A percentile compares a stretch with the other conserved stretches of the same genome.
Evolutionary conservation across 129 eudicot species (phyloP).

Genomic region (Flaveria brownii): DNA sequence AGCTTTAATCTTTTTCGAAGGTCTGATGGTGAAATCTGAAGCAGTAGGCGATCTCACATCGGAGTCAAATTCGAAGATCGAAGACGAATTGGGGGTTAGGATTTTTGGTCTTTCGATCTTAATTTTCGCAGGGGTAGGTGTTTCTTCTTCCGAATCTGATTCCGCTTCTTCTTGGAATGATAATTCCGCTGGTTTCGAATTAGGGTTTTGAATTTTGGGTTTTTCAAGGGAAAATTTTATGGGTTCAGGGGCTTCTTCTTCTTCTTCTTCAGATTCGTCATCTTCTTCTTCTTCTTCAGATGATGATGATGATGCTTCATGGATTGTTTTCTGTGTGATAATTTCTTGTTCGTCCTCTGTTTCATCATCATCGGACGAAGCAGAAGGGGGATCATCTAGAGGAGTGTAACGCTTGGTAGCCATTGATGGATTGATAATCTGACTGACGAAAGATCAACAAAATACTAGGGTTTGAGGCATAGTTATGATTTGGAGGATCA

Average conservation of each 20-base stretch:
- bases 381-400: conserved; percentile 38
- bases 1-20: conserved; percentile 25
- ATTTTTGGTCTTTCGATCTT: conserved; percentile 2
- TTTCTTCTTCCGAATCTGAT: too few species aligned
- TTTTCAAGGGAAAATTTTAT: conserved; percentile 14
- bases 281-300: conserved; percentile 14
- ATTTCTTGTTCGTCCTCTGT: conserved; percentile 29
- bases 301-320: conserved; percentile 17
- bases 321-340: conserved; percentile 9
- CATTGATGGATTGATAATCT: conserved; percentile 16
- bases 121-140: too few species aligned
- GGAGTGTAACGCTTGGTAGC: conserved; percentile 27
- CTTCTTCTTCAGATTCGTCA: conserved; percentile 11
- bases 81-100: conserved; percentile 25
- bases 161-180: background rate
- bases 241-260: conserved; percentile 7
- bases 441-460: background rate
- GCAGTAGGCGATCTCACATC: conserved; percentile 35
- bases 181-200: conserved; percentile 1
- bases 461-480: conserved; percentile 6
- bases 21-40: conserved; percentile 33
- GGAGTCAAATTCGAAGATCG: conserved; percentile 23
- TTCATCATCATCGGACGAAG: conserved; percentile 37
- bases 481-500: conserved; percentile 16
- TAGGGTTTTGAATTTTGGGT: conserved; percentile 24